Base-by-base conservation (phyloP, 805 yeast genomes). In the Jamesozyma rosinii region DNA sequence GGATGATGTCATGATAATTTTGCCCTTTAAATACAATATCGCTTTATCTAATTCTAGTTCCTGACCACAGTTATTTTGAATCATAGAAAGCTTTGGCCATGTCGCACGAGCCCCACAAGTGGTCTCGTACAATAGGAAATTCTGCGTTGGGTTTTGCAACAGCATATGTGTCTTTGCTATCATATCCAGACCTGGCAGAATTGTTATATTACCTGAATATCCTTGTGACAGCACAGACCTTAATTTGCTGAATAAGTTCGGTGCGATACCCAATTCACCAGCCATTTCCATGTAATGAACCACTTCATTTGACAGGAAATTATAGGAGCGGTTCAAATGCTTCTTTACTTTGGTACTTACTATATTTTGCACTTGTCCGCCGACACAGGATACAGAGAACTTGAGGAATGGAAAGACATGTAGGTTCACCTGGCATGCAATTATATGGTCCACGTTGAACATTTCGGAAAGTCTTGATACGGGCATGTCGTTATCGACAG, bases 341-440 rank as follows among this genome's bases (percentile, higher is more conserved):
- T 71, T 70, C 51, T 79, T 76, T 39, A 81, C 54, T 43, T 71
- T 69, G 18, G 79, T 76, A 46, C 76, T 74, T 33, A 74, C 65
- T 47, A 77, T 82, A 46, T 75, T 74, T 52, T 81, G 85, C 35
- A 78, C 65, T 49, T 75, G 81, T 6, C 85, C 85, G 11, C 87
- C 88, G 18, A 78, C 79, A 58, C 78, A 75, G 18, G 80, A 76
- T 3, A 80, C 71, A 0, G 88, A 78, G 42, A 79, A 47, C 50
- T 79, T 79, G 52, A 92, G 69, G 40, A 90, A 74, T 0, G 98
- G 98, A 2, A 84, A 85, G 14, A 92, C 95, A 59, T 92, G 98
- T 0, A 97, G 95, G 57, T 92, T 92, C 1, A 92, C 98, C 61
- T 92, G 99, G 37, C 95, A 90, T 0, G 97, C 98, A 52, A 92